A percentile compares a stretch with the other conserved stretches of the same genome.
Evolutionary conservation across 495 filamentous ascomycete genomes (phyloP).

Genomic region (Elaphomyces granulatus): DNA sequence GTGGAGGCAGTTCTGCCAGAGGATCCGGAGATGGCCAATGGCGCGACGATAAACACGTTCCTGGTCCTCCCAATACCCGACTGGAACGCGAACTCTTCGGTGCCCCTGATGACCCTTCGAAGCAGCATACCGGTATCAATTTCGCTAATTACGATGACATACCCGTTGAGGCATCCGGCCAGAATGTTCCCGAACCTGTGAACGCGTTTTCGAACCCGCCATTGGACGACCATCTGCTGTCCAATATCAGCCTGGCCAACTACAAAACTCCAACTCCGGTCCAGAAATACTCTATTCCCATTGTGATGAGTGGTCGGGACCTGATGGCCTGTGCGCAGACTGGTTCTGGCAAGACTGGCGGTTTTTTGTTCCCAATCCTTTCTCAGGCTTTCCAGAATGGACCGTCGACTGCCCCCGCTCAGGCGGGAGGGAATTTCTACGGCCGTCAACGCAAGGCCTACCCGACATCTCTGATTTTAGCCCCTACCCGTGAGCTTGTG

Average conservation of each 20-base stretch:
- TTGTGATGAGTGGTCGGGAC: conserved; percentile 92
- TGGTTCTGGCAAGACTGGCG: conserved; percentile 98
- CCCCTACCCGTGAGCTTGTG: conserved; percentile 92
- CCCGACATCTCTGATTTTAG: conserved; percentile 87
- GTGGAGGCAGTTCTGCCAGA: conserved; percentile 36
- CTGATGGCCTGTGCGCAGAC: conserved; percentile 99
- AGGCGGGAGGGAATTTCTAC: conserved; percentile 50
- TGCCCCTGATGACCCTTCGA: conserved; percentile 79
- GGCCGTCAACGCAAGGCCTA: conserved; percentile 87
- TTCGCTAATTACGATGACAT: conserved; percentile 99
- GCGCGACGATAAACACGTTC: conserved; percentile 91
- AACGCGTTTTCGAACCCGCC: conserved; percentile 85
- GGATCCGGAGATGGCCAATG: conserved; percentile 91
- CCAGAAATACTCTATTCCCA: conserved; percentile 96
- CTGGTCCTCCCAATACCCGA: conserved; percentile 75
- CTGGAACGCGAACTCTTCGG: conserved; percentile 94
- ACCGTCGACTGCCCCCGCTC: conserved; percentile 51
- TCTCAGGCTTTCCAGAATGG: conserved; percentile 89
- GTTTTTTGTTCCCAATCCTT: conserved; percentile 96
- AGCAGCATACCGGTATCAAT: conserved; percentile 96
- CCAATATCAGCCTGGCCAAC: conserved; percentile 81
- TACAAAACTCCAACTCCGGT: conserved; percentile 94
- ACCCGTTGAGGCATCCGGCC: conserved; percentile 90
- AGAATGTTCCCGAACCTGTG: conserved; percentile 85
- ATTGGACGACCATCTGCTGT: conserved; percentile 76